Base-by-base conservation (phyloP, 108 stramenopile species). In the Cyclotella distinguenda region DNA sequence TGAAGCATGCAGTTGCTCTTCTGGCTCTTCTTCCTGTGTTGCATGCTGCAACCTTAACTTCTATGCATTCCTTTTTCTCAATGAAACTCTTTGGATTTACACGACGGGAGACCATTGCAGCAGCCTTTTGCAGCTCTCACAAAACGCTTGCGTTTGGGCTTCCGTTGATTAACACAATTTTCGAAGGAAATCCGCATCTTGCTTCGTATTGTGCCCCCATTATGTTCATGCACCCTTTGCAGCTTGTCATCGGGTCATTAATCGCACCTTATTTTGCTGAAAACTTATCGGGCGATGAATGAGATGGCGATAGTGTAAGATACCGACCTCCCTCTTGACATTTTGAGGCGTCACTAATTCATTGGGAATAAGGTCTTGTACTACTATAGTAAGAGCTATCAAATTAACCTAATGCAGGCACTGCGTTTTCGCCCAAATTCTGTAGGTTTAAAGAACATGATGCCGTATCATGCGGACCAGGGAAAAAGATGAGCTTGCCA, bases 141-240 rank as follows among this genome's bases (percentile, higher is more conserved):
- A 97, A 97, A 55, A 97, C 96, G 0, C 70, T 96, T 10, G 95
- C 93, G 1, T 94, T 96, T 82, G 95, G 95, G 0, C 78, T 96
- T 0, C 93, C 95, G 3, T 61, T 96, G 49, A 81, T 96, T 23
- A 88, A 93, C 54, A 95, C 94, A 0, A 80, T 96, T 10, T 96
- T 95, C 60, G 86, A 87, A 72, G 94, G 93, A 11, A 87, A 81
- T 66, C 72, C 84, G 26, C 81, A 90, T 46, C 70, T 96, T 23
- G 94, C 92, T 9, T 60, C 84, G 22, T 92, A 83, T 55, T 87
- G 88, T 64, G 91, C 96, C 9, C 96, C 94, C 0, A 72, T 96
- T 30, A 90, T 96, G 94, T 72, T 96, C 47, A 77, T 94, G 52
- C 96, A 96, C 79, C 93, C 96, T 2, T 48, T 89, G 21, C 93